phyloP scores from a whole-genome alignment of 306 rosid species.

The Senna siamea region DNA sequence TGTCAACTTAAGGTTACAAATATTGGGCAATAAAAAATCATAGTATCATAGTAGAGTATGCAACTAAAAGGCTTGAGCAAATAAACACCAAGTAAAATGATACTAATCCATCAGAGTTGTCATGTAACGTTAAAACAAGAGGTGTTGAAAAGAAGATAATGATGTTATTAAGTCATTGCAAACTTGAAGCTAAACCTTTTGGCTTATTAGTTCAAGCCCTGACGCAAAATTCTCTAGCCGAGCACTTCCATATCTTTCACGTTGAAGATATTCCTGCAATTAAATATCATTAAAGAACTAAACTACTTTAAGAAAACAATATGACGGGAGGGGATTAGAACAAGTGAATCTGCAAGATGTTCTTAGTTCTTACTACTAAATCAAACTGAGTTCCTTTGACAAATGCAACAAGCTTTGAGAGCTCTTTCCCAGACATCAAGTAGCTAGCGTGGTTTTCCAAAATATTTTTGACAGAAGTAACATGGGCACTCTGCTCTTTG shows the following conservation, averaged over 20 bases:
- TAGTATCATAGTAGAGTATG: constrained; percentile 5
- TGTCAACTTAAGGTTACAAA: constrained; percentile 13
- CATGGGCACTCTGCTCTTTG: constrained; percentile 92
- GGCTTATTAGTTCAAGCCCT: constrained; percentile 87
- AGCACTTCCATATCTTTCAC: constrained; percentile 90
- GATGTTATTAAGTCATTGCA: constrained; percentile 4
- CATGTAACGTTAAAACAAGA: constrained; percentile 16
- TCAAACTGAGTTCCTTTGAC: constrained; percentile 98
- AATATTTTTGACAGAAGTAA: constrained; percentile 82
- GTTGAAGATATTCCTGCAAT: constrained; percentile 88
- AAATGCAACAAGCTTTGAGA: constrained; percentile 95
- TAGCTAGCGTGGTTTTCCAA: constrained; percentile 94
- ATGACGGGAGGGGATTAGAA: constrained; percentile 10
- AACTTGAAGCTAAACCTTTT: constrained; percentile 63
- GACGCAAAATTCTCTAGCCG: constrained; percentile 90
- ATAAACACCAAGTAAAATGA: constrained; percentile 30
- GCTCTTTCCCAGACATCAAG: constrained; percentile 95
- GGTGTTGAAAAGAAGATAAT: constrained; percentile 16
- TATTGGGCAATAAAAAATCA: constrained; percentile 15
- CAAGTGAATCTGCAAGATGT: constrained; percentile 31
- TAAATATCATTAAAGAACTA: constrained; percentile 32
- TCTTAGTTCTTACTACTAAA: constrained; percentile 82
- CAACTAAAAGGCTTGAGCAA: neutral
- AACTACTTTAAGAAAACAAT: constrained; percentile 31
- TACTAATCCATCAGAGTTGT: neutral